Conservation (phyloP, 2,329 filamentous ascomycete genomes). For the Domatiomyces globalis region DNA sequence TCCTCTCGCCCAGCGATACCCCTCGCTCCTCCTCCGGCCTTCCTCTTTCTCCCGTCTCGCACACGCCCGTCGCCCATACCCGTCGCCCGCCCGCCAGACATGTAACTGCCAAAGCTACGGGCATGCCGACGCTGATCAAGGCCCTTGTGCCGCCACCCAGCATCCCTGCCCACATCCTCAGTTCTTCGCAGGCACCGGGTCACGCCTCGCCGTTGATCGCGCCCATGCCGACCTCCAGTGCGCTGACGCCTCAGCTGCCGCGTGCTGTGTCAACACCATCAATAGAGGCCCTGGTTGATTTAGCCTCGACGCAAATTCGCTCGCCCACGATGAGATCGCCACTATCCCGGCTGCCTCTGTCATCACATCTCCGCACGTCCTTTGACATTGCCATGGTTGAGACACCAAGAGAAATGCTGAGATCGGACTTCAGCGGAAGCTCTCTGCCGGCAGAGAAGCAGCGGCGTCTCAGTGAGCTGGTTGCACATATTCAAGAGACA, state of each 20-base stretch:
- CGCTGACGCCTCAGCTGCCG: constrained; percentile 21
- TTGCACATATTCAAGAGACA: constrained; percentile 30
- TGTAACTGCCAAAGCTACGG: constrained; percentile 17
- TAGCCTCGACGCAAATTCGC: constrained; percentile 35
- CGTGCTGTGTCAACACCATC: constrained; percentile 32
- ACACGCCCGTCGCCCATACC: constrained; percentile 26
- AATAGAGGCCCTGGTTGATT: constrained; percentile 36
- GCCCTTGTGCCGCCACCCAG: constrained; percentile 21
- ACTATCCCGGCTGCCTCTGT: constrained; percentile 18
- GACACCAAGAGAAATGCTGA: constrained; percentile 26
- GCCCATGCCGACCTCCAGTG: constrained; percentile 25
- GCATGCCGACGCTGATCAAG: constrained; percentile 23
- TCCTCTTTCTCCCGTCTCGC: constrained; percentile 17
- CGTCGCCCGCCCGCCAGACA: constrained; percentile 25
- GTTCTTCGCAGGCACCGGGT: constrained; percentile 25
- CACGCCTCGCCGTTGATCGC: constrained; percentile 26
- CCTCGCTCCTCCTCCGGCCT: constrained; percentile 8
- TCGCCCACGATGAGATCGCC: constrained; percentile 27
- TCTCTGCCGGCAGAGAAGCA: constrained; percentile 30
- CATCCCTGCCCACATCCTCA: constrained; percentile 25
- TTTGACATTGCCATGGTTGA: constrained; percentile 34
- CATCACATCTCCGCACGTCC: constrained; percentile 24
- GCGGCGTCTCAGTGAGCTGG: constrained; percentile 28
- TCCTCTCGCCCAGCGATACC: constrained; percentile 13
- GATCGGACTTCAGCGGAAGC: constrained; percentile 28